phyloP scores from a whole-genome alignment of 1,284 basidiomycete genomes.

The Ceratobasidium sp. region DNA sequence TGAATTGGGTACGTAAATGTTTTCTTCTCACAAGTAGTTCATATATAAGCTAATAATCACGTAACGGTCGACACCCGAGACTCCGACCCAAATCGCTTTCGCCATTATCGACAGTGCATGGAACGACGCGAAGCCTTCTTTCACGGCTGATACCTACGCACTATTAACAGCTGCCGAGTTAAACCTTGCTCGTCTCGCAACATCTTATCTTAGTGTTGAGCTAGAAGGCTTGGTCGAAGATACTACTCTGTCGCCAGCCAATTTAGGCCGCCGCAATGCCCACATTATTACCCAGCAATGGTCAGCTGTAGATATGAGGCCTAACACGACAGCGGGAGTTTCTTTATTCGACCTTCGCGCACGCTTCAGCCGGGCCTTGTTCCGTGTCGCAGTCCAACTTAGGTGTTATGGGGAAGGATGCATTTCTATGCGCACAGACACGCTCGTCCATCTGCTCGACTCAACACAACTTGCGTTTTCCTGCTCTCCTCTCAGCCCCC shows the following conservation, averaged over 20 bases:
- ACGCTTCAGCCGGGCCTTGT: neutral
- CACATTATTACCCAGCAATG: no score
- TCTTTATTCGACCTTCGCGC: neutral
- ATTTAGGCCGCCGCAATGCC: no score
- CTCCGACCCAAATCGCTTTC: neutral
- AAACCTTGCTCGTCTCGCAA: no score
- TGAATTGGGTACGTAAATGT: no score
- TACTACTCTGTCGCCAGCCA: no score
- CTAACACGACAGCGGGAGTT: no score
- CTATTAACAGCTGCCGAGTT: neutral
- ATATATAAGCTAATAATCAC: no score
- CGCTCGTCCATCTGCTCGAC: neutral
- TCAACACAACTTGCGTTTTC: neutral
- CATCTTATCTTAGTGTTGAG: no score
- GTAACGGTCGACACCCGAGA: no score
- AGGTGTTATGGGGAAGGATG: neutral
- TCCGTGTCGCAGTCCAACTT: neutral
- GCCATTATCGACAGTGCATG: neutral
- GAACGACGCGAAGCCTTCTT: neutral
- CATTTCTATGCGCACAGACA: neutral
- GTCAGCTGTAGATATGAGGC: no score
- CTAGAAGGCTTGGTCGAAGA: no score
- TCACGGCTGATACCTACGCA: neutral
- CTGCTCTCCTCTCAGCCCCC: neutral
- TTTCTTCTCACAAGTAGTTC: no score